Evolutionary conservation across 73 alveolate species (phyloP).

Genomic region (Urostyla sp.): DNA sequence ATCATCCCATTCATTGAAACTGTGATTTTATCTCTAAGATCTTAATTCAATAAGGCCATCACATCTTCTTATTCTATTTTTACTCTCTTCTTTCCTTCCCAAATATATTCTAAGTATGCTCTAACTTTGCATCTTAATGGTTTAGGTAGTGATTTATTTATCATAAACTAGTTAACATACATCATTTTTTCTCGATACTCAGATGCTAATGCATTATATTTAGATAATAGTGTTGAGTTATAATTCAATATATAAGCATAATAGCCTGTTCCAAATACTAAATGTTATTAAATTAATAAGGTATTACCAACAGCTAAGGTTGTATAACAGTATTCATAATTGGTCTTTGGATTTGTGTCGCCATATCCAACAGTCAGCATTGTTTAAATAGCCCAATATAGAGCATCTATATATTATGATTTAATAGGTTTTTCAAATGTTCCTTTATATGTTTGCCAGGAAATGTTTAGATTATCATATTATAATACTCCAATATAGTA

Average conservation of each 20-base stretch:
- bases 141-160: conserved; percentile 55
- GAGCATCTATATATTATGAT: conserved; percentile 67
- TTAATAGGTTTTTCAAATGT: conserved; percentile 28
- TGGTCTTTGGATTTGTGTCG: conserved; percentile 82
- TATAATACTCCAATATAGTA: conserved; percentile 56
- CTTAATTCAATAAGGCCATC: conserved; percentile 54
- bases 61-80: conserved; percentile 74
- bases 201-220: conserved; percentile 54
- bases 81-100: conserved; percentile 62
- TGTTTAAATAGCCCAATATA: conserved; percentile 91
- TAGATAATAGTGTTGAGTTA: conserved; percentile 43
- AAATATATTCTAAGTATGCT: conserved; percentile 59
- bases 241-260: conserved; percentile 65
- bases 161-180: conserved; percentile 69
- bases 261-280: conserved; percentile 60
- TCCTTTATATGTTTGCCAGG: conserved; percentile 51
- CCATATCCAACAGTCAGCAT: conserved; percentile 95
- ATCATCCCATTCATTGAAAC: conserved; percentile 67
- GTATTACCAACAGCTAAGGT: too few species aligned
- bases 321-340: conserved; percentile 73
- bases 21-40: conserved; percentile 65
- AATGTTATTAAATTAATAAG: too few species aligned
- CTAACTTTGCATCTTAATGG: conserved; percentile 57
- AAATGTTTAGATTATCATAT: background rate
- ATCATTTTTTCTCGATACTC: conserved; percentile 68